Evolutionary conservation across 768 basidiomycete genomes (phyloP), one percentile per base, ranked within the genome.

Genomic region (Mycena epipterygia): DNA sequence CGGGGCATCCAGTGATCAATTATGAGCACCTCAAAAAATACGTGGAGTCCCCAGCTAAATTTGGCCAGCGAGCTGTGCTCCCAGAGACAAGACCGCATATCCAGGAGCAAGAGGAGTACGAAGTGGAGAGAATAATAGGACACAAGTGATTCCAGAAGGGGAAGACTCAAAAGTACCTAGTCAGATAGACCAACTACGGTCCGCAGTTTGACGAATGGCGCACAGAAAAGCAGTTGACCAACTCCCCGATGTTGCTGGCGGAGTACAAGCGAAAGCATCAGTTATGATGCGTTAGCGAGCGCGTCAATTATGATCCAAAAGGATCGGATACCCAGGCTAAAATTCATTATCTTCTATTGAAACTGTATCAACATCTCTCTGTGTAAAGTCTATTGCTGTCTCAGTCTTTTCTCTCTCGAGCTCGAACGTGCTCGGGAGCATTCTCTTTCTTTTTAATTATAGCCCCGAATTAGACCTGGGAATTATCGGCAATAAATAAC

Each of bases 21-120:
- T 25, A 30, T 4, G 37, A 58, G 16, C 58, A 60, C 42, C 46
- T 60, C 42, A 60, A 60, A 42, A 60, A 60, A 25, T 60, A 60
- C n/a, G 39, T 41, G 17, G 56, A 58, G 25, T 55, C 39, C 2
- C 37, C 37, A 0, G 29, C 16, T 2, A 41, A 55, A 32, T 44
- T 55, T 4, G 63, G 63, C 3, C 29, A 44, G 19, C 17, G 63
- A 3, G 17, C 49, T 16, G 9, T 39, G 9, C 11, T 44, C 6
- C 42, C 42, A 12, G 42, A 44, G 42, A 44, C 42, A 5, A 8
- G 42, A 14, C 19, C 19, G 42, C 6, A n/a, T n/a, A 12, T 6
- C 42, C 9, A 44, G 21, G 14, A 13, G 6, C 14, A 44, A 44
- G 11, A 14, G 6, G 11, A 13, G 21, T n/a, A n/a, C n/a, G n/a